Conservation (phyloP, 768 basidiomycete genomes). For the Kwoniella europaea region DNA sequence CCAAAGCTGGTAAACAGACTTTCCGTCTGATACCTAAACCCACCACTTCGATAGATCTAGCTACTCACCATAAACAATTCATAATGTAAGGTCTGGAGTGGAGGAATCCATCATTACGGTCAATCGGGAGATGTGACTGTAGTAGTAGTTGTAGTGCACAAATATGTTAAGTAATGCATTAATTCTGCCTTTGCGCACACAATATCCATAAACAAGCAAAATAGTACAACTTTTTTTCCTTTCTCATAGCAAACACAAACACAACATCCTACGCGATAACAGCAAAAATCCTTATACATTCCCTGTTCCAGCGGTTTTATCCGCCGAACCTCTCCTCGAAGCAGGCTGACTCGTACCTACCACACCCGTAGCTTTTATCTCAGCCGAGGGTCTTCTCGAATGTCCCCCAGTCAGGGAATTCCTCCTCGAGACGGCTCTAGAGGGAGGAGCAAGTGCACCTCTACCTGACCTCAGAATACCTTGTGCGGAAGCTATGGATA, state of each 20-base stretch:
- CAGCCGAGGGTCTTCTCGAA: conserved; percentile 16
- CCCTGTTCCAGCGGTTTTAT: conserved; percentile 13
- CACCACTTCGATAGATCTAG: neutral
- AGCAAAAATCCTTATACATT: neutral
- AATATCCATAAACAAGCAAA: too few relatives aligned
- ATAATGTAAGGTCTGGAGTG: too few relatives aligned
- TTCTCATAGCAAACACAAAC: too few relatives aligned
- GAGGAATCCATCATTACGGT: too few relatives aligned
- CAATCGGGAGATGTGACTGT: neutral
- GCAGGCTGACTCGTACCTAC: conserved; percentile 10
- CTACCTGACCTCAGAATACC: conserved; percentile 34
- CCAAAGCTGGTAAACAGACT: neutral
- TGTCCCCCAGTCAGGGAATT: conserved; percentile 12
- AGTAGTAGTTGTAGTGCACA: neutral
- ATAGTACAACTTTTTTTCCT: too few relatives aligned
- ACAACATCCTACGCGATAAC: neutral
- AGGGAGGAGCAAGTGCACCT: conserved; percentile 28
- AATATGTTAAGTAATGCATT: neutral
- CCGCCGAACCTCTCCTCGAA: conserved; percentile 22
- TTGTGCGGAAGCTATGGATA: conserved; percentile 44
- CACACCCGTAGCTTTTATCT: neutral
- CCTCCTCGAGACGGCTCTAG: conserved; percentile 22
- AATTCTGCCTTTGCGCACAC: too few relatives aligned
- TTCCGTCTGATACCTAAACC: neutral
- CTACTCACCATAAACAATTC: too few relatives aligned